phyloP scores from a whole-genome alignment of 2,329 filamentous ascomycete species.

The Berkeleyomyces rouxiae region DNA sequence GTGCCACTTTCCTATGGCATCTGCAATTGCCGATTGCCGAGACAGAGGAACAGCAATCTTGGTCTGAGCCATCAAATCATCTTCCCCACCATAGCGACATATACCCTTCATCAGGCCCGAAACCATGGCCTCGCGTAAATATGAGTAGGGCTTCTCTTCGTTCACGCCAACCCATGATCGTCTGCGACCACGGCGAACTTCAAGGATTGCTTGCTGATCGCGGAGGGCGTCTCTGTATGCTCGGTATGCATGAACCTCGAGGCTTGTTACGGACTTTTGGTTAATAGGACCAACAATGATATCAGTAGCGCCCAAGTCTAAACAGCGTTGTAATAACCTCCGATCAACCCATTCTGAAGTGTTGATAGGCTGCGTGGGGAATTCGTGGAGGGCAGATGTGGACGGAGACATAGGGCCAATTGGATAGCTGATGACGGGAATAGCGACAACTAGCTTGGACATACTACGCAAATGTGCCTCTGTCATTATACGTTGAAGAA shows the following conservation, averaged over 20 bases:
- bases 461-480: constrained; percentile 40
- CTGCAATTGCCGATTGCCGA: constrained; percentile 47
- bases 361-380: constrained; percentile 15
- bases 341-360: constrained; percentile 26
- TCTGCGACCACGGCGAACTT: constrained; percentile 59
- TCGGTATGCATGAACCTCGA: constrained; percentile 72
- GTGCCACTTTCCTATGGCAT: constrained; percentile 60
- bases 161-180: constrained; percentile 83
- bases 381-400: constrained; percentile 19
- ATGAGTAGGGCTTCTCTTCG: constrained; percentile 73
- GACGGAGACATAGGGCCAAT: constrained; percentile 17
- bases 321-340: constrained; percentile 46
- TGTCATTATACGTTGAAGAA: constrained; percentile 40
- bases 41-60: constrained; percentile 51
- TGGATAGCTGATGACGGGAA: constrained; percentile 34
- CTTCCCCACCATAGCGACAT: constrained; percentile 48
- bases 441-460: constrained; percentile 38
- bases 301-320: constrained; percentile 76
- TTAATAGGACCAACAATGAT: constrained; percentile 69
- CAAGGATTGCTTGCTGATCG: constrained; percentile 55
- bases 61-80: constrained; percentile 46
- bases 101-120: constrained; percentile 80
- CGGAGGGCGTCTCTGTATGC: constrained; percentile 59
- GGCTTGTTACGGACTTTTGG: constrained; percentile 52
- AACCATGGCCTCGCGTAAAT: constrained; percentile 85